Evolutionary conservation across 2,329 filamentous ascomycete genomes (phyloP).

Genomic region (Venturiaceae sp.): DNA sequence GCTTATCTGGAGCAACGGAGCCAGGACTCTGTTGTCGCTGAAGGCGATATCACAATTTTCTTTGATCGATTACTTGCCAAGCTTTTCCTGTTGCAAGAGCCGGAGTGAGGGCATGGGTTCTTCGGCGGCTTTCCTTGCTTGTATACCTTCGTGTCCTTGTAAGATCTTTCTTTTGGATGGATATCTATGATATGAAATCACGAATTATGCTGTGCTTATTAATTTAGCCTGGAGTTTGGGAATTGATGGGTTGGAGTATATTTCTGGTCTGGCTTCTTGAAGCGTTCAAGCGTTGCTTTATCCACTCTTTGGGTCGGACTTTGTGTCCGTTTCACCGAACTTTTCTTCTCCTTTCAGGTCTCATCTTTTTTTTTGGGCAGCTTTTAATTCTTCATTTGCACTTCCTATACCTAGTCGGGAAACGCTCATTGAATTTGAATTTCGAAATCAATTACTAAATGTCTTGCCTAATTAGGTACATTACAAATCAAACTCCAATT

Average conservation of each 20-base stretch:
- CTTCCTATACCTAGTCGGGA: no score
- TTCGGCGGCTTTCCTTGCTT: no score
- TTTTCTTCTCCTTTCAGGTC: no score
- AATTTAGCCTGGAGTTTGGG: background rate
- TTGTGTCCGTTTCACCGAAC: background rate
- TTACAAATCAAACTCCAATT: background rate
- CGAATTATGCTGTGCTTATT: background rate
- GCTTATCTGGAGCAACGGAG: slow-evolving; percentile 17
- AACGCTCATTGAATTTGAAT: no score
- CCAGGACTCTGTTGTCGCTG: slow-evolving; percentile 11
- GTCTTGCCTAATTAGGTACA: no score
- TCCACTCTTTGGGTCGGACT: background rate
- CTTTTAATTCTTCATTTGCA: no score
- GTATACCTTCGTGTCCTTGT: no score
- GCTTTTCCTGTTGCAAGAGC: slow-evolving; percentile 15
- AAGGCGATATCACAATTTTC: slow-evolving; percentile 22
- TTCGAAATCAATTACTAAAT: no score
- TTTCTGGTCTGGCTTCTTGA: no score
- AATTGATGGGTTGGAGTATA: background rate
- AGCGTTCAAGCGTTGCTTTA: no score
- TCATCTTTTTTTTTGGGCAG: no score
- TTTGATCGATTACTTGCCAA: slow-evolving; percentile 27
- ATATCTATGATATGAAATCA: background rate
- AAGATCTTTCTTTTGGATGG: background rate
- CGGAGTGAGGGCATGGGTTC: no score